These are phyloP conservation scores for Citrus glauca DNA, from an alignment of 345 rosid genomes.

Conservation along the genomic window DNA sequence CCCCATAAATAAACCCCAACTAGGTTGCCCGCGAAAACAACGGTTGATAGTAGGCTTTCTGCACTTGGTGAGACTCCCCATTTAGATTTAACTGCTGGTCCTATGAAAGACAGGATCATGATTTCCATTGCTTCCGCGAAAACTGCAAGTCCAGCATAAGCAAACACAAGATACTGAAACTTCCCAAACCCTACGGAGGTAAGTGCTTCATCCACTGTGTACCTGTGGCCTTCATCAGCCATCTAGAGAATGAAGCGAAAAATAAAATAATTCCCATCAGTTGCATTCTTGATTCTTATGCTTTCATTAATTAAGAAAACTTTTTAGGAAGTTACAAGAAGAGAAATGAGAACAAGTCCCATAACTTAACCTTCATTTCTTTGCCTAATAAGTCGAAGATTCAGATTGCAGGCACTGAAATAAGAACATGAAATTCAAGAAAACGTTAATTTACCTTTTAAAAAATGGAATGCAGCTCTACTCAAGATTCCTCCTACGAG, in stretches of 20 bases:
- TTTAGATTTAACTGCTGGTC: not conserved
- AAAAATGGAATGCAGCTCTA: no score
- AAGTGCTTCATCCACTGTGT: conserved; percentile 5
- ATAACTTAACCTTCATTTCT: not conserved
- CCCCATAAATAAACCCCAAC: conserved; percentile 7
- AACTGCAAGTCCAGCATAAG: not conserved
- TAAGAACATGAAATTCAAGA: no score
- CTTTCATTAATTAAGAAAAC: not conserved
- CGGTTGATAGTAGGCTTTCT: not conserved
- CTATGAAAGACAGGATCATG: conserved; percentile 6
- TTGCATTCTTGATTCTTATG: not conserved
- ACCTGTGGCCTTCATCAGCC: not conserved
- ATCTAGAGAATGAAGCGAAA: not conserved
- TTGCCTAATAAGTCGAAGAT: not conserved
- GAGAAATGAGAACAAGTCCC: no score
- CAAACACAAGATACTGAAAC: not conserved
- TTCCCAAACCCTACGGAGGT: not conserved
- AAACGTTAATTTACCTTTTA: no score
- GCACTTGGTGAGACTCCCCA: not conserved
- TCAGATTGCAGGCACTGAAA: no score
- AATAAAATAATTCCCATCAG: not conserved
- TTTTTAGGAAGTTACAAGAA: not conserved
- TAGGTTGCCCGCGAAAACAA: not conserved
- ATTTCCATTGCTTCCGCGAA: conserved; percentile 1
- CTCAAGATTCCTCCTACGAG: no score